phyloP scores from a whole-genome alignment of 2,329 filamentous ascomycete species.

The Nemania sp. region DNA sequence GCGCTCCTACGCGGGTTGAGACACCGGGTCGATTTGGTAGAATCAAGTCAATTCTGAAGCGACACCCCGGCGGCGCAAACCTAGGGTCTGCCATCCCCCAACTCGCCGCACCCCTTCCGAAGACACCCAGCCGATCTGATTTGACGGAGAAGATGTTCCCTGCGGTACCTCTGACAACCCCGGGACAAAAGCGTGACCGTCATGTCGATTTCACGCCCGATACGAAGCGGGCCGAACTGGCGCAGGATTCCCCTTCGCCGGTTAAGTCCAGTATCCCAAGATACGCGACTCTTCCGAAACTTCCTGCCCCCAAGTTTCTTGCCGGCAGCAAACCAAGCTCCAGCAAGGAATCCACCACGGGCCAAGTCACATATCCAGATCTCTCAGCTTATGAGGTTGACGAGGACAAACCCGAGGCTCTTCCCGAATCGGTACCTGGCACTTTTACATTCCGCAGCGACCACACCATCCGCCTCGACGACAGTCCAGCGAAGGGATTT shows the following conservation, averaged over 20 bases:
- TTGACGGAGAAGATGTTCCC: constrained; percentile 57
- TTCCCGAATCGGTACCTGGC: constrained; percentile 53
- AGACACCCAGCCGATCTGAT: constrained; percentile 51
- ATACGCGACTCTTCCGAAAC: constrained; percentile 45
- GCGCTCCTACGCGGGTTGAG: constrained; percentile 44
- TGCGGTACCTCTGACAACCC: constrained; percentile 63
- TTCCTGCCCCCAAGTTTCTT: constrained; percentile 42
- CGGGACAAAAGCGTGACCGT: constrained; percentile 69
- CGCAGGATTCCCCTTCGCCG: constrained; percentile 60
- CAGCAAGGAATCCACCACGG: constrained; percentile 35
- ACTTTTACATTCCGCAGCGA: constrained; percentile 70
- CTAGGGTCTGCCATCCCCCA: constrained; percentile 55
- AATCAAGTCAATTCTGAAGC: constrained; percentile 62
- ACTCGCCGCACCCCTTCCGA: constrained; percentile 46
- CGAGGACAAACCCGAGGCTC: constrained; percentile 28
- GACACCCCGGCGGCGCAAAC: constrained; percentile 46
- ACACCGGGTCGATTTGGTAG: constrained; percentile 58
- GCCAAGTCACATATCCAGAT: constrained; percentile 57
- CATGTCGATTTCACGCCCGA: constrained; percentile 80
- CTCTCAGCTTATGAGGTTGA: constrained; percentile 47
- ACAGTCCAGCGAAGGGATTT: constrained; percentile 55
- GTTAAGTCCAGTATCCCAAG: constrained; percentile 55
- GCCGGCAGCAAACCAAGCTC: constrained; percentile 39
- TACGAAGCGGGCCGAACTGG: constrained; percentile 56
- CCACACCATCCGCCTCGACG: constrained; percentile 64